Evolutionary conservation across 2,329 filamentous ascomycete genomes (phyloP), one percentile per base, ranked within the genome.

Genomic region (Neurospora sp.): DNA sequence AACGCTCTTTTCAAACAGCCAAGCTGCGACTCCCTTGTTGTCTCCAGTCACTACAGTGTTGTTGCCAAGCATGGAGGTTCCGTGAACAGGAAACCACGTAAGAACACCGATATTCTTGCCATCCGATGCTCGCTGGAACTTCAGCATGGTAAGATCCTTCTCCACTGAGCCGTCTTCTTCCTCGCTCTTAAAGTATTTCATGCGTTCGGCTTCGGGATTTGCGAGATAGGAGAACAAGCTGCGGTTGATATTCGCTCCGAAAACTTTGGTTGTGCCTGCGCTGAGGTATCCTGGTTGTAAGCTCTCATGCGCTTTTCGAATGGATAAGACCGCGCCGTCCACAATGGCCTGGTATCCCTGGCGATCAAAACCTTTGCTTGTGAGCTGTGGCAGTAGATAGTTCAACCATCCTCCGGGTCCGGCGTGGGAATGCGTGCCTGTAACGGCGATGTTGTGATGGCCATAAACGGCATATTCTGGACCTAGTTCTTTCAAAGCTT

Each of bases 341-440:
- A 98, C 93, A 72, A 98, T 93, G 38, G 95, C 93, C 73, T 90
- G 86, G 77, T 97, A 97, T 76, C 92, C 96, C 79, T 96, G 92
- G 76, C 89, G 89, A 79, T 93, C 87, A 75, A 97, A 97, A 0
- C 95, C 95, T 71, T 91, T 86, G 76, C 90, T 94, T 0, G 95
- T 96, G 73, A 98, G 91, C 78, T 97, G 94, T 8, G 94, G 95
- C 6, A 97, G 84, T 10, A 98, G 85, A 78, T 97, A 98, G 80
- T 98, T 98, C 78, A 96, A 84, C 93, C 93, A 98, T 6, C 91
- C 95, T 2, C 92, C 95, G 0, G 95, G 94, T 0, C 94, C 95
- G 33, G 93, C 90, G 81, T 98, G 95, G 36, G 92, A 96, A 79
- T 98, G 95, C 0, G 95, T 98, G 69, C 94, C 95, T 0, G 93